Evolutionary conservation across 768 basidiomycete genomes (phyloP).

Genomic region (Lactifluus piperatus): DNA sequence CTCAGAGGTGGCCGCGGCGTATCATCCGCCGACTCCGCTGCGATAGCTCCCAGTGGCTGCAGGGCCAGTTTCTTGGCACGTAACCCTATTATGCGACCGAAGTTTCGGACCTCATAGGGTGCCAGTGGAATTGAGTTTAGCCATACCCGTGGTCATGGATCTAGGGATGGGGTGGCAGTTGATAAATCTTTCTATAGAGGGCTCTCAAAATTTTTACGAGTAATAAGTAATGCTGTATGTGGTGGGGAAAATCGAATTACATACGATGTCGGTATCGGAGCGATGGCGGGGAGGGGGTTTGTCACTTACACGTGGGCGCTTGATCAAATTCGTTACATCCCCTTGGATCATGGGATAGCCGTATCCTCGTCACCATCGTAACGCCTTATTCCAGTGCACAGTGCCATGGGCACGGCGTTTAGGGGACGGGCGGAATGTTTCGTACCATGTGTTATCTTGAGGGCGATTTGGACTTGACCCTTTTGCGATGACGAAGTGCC

Average conservation of each 20-base stretch:
- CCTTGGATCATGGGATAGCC: background rate
- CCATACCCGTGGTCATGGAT: conserved; percentile 37
- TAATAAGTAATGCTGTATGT: conserved; percentile 26
- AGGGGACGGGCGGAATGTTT: background rate
- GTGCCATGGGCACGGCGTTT: background rate
- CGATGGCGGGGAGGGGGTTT: background rate
- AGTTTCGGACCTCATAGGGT: conserved; percentile 48
- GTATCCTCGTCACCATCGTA: background rate
- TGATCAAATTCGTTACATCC: too few species aligned
- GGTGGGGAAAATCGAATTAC: background rate
- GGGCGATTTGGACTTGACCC: background rate
- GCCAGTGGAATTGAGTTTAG: conserved; percentile 25
- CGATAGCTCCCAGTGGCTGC: conserved; percentile 41
- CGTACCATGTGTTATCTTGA: background rate
- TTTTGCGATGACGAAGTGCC: conserved; percentile 4
- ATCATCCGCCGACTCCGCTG: conserved; percentile 54
- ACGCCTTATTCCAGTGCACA: background rate
- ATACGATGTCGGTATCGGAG: background rate
- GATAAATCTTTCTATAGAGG: conserved; percentile 62
- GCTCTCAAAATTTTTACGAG: conserved; percentile 40
- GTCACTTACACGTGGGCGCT: background rate
- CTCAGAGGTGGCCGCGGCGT: conserved; percentile 57
- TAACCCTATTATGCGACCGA: conserved; percentile 59
- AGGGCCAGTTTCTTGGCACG: conserved; percentile 45
- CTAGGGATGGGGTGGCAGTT: conserved; percentile 54